Evolutionary conservation across 495 filamentous ascomycete genomes (phyloP).

Genomic region (Neurospora pannonica): DNA sequence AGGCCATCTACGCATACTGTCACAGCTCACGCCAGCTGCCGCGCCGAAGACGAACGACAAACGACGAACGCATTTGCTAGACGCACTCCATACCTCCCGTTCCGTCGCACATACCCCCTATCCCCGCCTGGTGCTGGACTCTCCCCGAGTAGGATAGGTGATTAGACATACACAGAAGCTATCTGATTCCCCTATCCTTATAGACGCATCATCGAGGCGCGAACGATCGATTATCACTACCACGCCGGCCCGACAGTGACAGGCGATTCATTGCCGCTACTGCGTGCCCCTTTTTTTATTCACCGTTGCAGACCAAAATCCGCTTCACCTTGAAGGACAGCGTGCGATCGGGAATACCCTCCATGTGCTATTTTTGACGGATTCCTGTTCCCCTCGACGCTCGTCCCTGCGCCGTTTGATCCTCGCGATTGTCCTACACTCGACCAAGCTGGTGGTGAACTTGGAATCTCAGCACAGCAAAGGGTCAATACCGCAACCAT

Average conservation of each 20-base stretch:
- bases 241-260: not conserved
- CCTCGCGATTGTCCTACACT: not conserved
- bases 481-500: constrained; percentile 17
- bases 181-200: not conserved
- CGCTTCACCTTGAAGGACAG: not conserved
- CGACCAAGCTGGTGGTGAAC: not conserved
- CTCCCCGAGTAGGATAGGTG: not conserved
- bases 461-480: not conserved
- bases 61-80: not conserved
- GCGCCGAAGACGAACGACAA: not conserved
- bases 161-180: not conserved
- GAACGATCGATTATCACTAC: not conserved
- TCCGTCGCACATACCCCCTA: not conserved
- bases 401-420: not conserved
- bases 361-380: constrained; percentile 3
- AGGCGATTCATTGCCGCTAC: not conserved
- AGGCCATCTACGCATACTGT: not conserved
- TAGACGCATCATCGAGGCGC: not conserved
- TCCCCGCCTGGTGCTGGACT: not conserved
- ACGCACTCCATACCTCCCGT: not conserved
- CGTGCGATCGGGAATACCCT: constrained; percentile 1
- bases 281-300: not conserved
- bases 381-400: not conserved
- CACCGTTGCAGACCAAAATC: not conserved
- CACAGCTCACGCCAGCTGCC: not conserved